Evolutionary conservation across 1,139 yeast genomes (phyloP).

Genomic region (Kurtzmaniella quercitrusa): DNA sequence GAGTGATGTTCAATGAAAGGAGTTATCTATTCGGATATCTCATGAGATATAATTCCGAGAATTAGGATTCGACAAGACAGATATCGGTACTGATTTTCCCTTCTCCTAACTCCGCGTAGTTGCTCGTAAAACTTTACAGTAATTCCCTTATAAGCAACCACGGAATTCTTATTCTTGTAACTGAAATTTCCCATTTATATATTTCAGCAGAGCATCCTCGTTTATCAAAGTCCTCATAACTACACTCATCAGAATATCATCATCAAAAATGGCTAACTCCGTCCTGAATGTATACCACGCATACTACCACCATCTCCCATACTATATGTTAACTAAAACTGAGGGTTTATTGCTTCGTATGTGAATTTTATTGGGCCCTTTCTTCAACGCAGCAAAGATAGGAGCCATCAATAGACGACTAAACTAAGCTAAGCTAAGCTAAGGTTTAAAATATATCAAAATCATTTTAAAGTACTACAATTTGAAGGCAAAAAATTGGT

Average conservation of each 20-base stretch:
- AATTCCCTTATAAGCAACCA: too few relatives aligned
- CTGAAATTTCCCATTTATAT: background rate
- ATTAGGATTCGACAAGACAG: too few relatives aligned
- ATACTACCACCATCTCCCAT: slow-evolving; percentile 37
- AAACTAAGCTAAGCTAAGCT: too few relatives aligned
- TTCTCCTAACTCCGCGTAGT: too few relatives aligned
- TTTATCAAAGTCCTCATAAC: background rate
- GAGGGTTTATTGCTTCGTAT: slow-evolving; percentile 32
- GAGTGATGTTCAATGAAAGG: too few relatives aligned
- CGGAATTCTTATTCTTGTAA: background rate
- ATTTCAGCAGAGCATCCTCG: background rate
- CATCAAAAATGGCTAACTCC: slow-evolving; percentile 9
- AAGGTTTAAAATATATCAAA: too few relatives aligned
- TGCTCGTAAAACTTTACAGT: too few relatives aligned
- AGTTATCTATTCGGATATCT: too few relatives aligned
- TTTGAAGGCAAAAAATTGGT: too few relatives aligned
- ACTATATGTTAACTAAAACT: slow-evolving; percentile 33
- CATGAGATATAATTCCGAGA: too few relatives aligned
- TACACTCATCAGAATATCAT: background rate
- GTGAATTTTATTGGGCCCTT: slow-evolving; percentile 2
- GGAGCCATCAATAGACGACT: background rate
- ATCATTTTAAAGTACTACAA: too few relatives aligned
- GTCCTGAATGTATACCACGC: slow-evolving; percentile 20
- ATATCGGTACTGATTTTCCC: too few relatives aligned
- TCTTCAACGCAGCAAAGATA: background rate